Base-by-base conservation (phyloP, 148 eudicot genomes). In the Vaccinium vitisidaea region DNA sequence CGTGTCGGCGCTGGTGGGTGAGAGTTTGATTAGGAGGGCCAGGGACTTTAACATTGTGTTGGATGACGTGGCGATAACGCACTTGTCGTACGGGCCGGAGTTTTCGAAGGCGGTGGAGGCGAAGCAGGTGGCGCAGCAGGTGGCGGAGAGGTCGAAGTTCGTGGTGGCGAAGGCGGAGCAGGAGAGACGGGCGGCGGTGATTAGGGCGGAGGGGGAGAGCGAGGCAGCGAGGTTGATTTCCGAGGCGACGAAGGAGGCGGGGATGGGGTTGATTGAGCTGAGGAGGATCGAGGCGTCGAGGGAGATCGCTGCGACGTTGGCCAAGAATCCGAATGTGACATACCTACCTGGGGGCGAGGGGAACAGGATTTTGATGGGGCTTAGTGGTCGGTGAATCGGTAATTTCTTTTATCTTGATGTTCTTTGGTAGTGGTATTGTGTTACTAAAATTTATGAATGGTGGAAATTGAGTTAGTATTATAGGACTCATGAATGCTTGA, bases 51-150 rank as follows among this genome's bases (percentile, higher is more conserved):
- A 96, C 83, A 94, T 96, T 61, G 88, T 90, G 78, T 84, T 96
- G 11, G 99, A 96, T 83, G 99, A 96, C 55, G 99, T 96, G 5
- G 99, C 99, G 1, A 96, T 96, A 74, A 96, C 99, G 74, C 99
- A 96, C 83, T 88, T 96, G 61, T 94, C 98, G 2, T 96, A 96
- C n/a, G 99, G 99, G 50, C 88, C 94, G 8, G 98, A 96, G 89
- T 96, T 96, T 88, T 96, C 99, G 0, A 92, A 85, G 88, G 99
- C 99, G 11, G 99, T 96, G 75, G 99, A 96, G 93, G 97, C 93
- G 92, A 96, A 96, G 90, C 98, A 96, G 85, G 99, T 94, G 84
- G 99, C 99, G 8, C 99, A 94, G 84, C 99, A 96, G 87, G 98
- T 94, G 92, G 99, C 99, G 11, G 99, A 96, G 92, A 87, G 99